Conservation (phyloP, 352 stramenopile species). For the Phytophthora citrophthora region DNA sequence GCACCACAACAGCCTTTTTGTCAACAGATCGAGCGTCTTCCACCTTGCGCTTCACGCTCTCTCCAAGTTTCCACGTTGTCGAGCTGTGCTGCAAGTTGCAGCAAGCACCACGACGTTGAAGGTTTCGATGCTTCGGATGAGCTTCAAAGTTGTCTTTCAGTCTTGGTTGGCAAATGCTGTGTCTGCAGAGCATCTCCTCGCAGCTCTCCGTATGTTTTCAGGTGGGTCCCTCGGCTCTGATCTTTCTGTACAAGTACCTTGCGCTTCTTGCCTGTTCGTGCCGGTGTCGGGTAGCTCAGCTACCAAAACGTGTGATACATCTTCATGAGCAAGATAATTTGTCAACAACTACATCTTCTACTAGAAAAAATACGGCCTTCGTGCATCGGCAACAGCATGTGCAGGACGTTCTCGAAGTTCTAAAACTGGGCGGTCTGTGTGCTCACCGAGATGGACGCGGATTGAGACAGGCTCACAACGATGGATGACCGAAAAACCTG, state of each 20-base stretch:
- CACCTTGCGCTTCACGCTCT: slow-evolving; percentile 13
- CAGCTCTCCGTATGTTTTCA: slow-evolving; percentile 14
- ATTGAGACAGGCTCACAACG: slow-evolving; percentile 14
- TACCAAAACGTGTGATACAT: slow-evolving; percentile 15
- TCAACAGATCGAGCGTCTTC: background rate
- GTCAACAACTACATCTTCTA: background rate
- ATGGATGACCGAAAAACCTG: background rate
- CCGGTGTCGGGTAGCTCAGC: slow-evolving; percentile 16
- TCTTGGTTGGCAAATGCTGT: slow-evolving; percentile 1
- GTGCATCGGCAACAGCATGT: too few species aligned
- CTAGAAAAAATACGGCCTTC: too few species aligned
- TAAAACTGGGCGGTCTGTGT: background rate
- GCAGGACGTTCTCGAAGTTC: background rate
- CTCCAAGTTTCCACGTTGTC: background rate
- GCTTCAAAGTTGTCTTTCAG: background rate
- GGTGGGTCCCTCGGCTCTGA: slow-evolving; percentile 15
- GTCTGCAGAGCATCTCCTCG: slow-evolving; percentile 14
- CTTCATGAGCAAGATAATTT: slow-evolving; percentile 4
- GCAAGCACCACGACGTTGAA: background rate
- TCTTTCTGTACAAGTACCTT: slow-evolving; percentile 4
- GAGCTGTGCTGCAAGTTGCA: slow-evolving; percentile 15
- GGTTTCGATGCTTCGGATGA: background rate
- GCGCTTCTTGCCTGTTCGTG: slow-evolving; percentile 14
- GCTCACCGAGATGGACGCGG: background rate
- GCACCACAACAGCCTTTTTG: background rate